A percentile compares a stretch with the other conserved stretches of the same genome.
Evolutionary conservation across 441 rosid genomes (phyloP).

Genomic region (Pelargonium exstipulatum): DNA sequence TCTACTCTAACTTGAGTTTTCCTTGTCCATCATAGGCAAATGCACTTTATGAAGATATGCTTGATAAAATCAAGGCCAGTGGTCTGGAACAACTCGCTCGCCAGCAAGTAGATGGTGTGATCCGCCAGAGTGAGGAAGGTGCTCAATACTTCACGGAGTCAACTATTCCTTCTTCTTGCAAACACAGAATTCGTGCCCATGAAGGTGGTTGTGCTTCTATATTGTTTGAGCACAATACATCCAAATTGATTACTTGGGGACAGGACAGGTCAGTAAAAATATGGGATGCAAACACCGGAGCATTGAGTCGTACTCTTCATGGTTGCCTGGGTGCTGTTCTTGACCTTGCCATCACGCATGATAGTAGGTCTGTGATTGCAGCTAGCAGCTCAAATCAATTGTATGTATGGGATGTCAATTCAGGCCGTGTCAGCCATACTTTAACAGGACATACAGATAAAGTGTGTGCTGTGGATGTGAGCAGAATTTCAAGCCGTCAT

Average conservation of each 20-base stretch:
- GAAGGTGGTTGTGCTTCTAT: conserved; percentile 90
- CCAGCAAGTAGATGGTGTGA: conserved; percentile 93
- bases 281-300: conserved; percentile 79
- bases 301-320: conserved; percentile 47
- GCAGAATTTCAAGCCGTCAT: conserved; percentile 75
- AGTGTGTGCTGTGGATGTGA: conserved; percentile 88
- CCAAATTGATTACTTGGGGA: conserved; percentile 71
- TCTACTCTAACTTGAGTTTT: conserved; percentile 20
- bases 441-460: conserved; percentile 83
- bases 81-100: conserved; percentile 80
- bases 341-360: conserved; percentile 73
- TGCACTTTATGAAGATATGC: conserved; percentile 81
- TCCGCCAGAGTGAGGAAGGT: conserved; percentile 82
- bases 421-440: conserved; percentile 73
- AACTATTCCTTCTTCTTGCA: conserved; percentile 60
- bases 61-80: conserved; percentile 71
- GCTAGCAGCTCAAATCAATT: conserved; percentile 92
- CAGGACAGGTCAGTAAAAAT: conserved; percentile 81
- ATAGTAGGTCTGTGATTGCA: conserved; percentile 73
- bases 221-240: conserved; percentile 68
- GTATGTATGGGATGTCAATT: conserved; percentile 76
- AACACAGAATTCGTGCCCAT: conserved; percentile 71
- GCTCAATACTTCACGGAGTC: conserved; percentile 75
- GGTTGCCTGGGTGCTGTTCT: conserved; percentile 90
- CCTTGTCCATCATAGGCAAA: conserved; percentile 46